phyloP scores from a whole-genome alignment of 2,329 filamentous ascomycete genomes.

The Pleurostoma richardsiae region DNA sequence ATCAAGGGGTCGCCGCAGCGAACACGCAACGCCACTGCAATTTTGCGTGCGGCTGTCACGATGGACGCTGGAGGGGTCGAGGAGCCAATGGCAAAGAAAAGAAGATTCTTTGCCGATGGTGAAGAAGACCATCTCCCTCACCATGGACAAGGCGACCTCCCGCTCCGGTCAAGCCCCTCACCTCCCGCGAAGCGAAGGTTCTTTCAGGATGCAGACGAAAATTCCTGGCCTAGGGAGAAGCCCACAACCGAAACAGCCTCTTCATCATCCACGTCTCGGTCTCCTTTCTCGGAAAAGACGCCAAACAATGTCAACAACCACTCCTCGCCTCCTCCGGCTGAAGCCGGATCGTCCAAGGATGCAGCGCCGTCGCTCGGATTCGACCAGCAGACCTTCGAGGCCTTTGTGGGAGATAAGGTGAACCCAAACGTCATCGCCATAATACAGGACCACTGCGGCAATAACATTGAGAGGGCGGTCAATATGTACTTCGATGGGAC shows the following conservation, averaged over 20 bases:
- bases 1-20: no score
- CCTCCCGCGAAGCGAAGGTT: conserved; percentile 9
- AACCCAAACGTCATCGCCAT: conserved; percentile 38
- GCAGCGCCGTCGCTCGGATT: conserved; percentile 35
- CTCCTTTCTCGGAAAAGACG: not conserved
- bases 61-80: conserved; percentile 6
- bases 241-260: not conserved
- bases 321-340: conserved; percentile 1
- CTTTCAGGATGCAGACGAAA: conserved; percentile 15
- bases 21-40: not conserved
- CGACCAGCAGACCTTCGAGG: conserved; percentile 52
- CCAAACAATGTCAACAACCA: conserved; percentile 13
- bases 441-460: conserved; percentile 49
- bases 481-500: conserved; percentile 69
- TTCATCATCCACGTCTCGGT: not conserved
- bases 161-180: not conserved
- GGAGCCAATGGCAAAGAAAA: conserved; percentile 9
- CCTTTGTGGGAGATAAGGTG: conserved; percentile 55
- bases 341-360: conserved; percentile 10
- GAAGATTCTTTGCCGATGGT: conserved; percentile 14
- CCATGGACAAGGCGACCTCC: no score
- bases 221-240: not conserved
- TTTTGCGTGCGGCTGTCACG: conserved; percentile 14
- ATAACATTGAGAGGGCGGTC: conserved; percentile 57
- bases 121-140: conserved; percentile 6